Evolutionary conservation across 352 stramenopile genomes (phyloP), one percentile per base, ranked within the genome.

Genomic region (Pythium dissotocum): DNA sequence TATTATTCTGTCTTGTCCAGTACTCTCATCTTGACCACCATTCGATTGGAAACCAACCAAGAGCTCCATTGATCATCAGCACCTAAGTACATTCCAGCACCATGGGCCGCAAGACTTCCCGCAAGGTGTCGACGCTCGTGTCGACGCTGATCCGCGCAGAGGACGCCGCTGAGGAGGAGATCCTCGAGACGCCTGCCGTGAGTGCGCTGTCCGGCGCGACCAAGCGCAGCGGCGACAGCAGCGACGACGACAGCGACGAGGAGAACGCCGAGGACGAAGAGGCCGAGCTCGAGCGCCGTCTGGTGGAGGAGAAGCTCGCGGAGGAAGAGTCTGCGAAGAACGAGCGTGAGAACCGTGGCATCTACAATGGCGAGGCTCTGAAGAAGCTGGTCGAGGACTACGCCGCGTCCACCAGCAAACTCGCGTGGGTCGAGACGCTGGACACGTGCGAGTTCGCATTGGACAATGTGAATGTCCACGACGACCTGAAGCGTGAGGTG

Each of bases 401-500:
- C 51, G 51, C 73, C 26, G 58, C 69, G 48, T 53, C 54, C 28
- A 58, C 54, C 9, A 49, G 16, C 36, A 82, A 79, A 62, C 82
- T 95, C 44, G 49, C 76, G 46, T 95, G 88, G 88, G 79, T 89
- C 57, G 85, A 95, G 76, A 91, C 80, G 58, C 75, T 95, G 54
- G 88, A 95, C 61, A 90, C 81, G 57, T 93, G 82, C 70, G 71
- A 58, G 8, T 71, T 77, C 5, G 65, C 77, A 18, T 63, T 94
- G 35, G 88, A 91, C 48, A 67, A 92, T 21, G 73, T 78, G 61
- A 95, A 89, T 63, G 85, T 94, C 24, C 85, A 97, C 63, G 89
- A 97, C 69, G 89, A 97, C 66, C 64, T 97, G 52, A 94, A 95
- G 75, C 82, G 89, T 12, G 89, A 99, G 68, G 93, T 99, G 8